A percentile compares a stretch with the other conserved stretches of the same genome.
phyloP scores from a whole-genome alignment of 345 rosid species.

The Hirschfeldia incana region DNA sequence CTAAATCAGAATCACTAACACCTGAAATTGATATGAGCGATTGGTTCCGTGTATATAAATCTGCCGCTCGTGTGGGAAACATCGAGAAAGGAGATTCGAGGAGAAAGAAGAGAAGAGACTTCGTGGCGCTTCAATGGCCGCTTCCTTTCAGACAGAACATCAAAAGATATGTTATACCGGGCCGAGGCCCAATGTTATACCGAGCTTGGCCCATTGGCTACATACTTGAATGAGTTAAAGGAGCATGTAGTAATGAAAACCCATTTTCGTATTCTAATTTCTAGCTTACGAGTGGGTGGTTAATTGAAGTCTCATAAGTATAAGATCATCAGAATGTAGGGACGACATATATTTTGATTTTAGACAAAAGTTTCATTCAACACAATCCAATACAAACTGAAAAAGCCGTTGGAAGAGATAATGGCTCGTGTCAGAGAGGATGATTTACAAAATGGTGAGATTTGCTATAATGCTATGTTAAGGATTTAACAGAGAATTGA shows the following conservation, averaged over 20 bases:
- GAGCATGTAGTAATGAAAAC: no score
- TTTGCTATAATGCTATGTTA: slow-evolving; percentile 31
- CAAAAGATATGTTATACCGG: not conserved
- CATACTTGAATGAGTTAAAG: no score
- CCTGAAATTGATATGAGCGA: not conserved
- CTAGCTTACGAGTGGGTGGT: no score
- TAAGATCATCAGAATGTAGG: no score
- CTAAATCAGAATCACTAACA: slow-evolving; percentile 12
- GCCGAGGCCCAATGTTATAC: not conserved
- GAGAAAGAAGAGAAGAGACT: slow-evolving; percentile 12
- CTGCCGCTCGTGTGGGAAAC: slow-evolving; percentile 1
- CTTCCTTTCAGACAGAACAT: slow-evolving; percentile 21
- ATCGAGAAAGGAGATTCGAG: not conserved
- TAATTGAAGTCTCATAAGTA: no score
- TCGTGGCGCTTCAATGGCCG: slow-evolving; percentile 43
- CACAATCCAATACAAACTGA: no score
- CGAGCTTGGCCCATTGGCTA: no score
- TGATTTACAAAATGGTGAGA: not conserved
- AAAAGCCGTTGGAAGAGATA: no score
- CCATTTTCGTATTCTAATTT: no score
- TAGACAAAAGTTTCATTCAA: no score
- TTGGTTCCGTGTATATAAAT: not conserved
- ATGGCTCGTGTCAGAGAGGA: no score
- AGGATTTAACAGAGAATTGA: slow-evolving; percentile 30
- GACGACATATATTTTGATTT: no score